phyloP scores from a whole-genome alignment of 1,284 basidiomycete genomes.

The Tilletiopsis washingtonensis region DNA sequence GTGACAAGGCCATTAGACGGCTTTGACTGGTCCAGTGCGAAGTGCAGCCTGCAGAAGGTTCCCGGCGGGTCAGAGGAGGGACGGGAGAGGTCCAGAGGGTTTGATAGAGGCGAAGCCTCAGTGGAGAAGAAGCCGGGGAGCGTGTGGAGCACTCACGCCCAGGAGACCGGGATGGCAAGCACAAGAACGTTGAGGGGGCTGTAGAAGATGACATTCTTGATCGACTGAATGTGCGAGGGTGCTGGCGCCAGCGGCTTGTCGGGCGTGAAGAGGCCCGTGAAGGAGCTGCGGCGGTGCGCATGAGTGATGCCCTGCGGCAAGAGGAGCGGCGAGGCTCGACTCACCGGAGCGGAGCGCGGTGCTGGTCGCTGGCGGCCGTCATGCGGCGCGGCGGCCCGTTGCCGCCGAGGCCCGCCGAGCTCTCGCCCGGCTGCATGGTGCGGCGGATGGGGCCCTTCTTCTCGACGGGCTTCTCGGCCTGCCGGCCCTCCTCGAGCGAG shows the following conservation, averaged over 20 bases:
- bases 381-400: not conserved
- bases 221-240: slow-evolving; percentile 12
- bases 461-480: not conserved
- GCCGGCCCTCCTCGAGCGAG: not conserved
- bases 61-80: no score
- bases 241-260: slow-evolving; percentile 21
- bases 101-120: no score
- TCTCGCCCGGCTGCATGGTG: not conserved
- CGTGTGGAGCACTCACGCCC: no score
- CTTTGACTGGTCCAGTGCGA: slow-evolving; percentile 11
- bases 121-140: no score
- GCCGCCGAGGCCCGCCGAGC: not conserved
- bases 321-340: not conserved
- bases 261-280: slow-evolving; percentile 27
- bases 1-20: not conserved
- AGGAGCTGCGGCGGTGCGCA: slow-evolving; percentile 9
- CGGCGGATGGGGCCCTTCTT: not conserved
- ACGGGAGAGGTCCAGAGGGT: no score
- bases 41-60: no score
- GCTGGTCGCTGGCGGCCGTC: slow-evolving; percentile 1
- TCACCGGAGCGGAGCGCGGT: not conserved
- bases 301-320: not conserved
- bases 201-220: slow-evolving; percentile 27
- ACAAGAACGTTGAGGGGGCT: slow-evolving; percentile 27
- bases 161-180: slow-evolving; percentile 32